Evolutionary conservation across 257 asterid species (phyloP), one percentile per base, ranked within the genome.

Genomic region (Jacaranda mimosifolia): DNA sequence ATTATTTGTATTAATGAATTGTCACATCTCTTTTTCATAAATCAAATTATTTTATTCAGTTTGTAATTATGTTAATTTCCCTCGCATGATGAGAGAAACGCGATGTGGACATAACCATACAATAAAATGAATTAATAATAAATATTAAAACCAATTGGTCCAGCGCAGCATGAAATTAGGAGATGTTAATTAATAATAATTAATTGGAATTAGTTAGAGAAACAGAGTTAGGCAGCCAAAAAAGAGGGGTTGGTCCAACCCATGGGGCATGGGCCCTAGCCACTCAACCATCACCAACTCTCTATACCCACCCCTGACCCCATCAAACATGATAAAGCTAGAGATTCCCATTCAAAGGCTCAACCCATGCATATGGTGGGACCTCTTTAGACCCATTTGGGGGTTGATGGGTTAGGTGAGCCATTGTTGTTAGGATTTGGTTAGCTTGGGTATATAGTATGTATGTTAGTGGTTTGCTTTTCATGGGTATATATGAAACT

Each of bases 331-430:
- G 9, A 40, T 53, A 36, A 53, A 53, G 43, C 40, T 57, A 60
- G 45, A 46, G 76, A 77, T 68, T 69, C 81, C 77, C 32, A n/a
- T 2, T 26, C 32, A 26, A 26, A 26, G 2, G 21, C 55, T 70
- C 73, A 67, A 53, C 68, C 70, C 72, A 72, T 49, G 75, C 77
- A 75, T 78, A 80, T 81, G 83, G 82, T 18, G 65, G 75, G 63
- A 4, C 74, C 68, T 11, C 66, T 12, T 5, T 8, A 2, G 3
- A 6, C 43, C 45, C 46, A 0, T 36, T 63, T 56, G 63, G 32
- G 10, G 21, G 11, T 38, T 13, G 15, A 26, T 68, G 18, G 53
- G 72, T 81, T 86, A 52, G 90, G 90, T 86, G 77, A 64, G 63
- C 63, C 32, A 26, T 21, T 63, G 62, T 65, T 57, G 82, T 21